Evolutionary conservation across 768 basidiomycete genomes (phyloP), one percentile per base, ranked within the genome.

Genomic region (Sporobolomyces pararoseus): DNA sequence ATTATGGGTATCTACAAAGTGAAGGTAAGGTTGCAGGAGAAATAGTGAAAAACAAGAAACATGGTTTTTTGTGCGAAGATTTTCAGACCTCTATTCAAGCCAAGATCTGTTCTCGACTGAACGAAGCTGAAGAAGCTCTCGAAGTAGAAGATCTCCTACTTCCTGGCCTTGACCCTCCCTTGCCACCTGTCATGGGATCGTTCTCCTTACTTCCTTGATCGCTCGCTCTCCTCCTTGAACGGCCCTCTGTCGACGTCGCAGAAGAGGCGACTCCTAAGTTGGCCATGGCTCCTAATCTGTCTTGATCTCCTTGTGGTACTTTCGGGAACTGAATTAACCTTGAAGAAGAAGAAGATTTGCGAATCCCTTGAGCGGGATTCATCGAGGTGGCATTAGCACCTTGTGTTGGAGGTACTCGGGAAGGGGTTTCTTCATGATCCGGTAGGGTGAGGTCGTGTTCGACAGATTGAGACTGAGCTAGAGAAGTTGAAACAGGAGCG

Each of bases 401-500:
- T 29, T n/a, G 4, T n/a, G n/a, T n/a, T 0, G 44, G 25, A 9
- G 16, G 61, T 14, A 49, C 10, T 2, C 68, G 49, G 0, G 63
- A 65, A 7, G 68, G 68, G 7, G 68, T 70, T 46, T 60, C 44
- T 31, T 70, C 68, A 46, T 51, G 13, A 12, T 55, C 50, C 4
- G 63, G 63, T 21, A 65, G 50, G 4, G 68, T 59, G 12, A 70
- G 44, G 29, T 70, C 68, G 44, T 62, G 69, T 52, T 46, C 46
- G 10, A 3, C 31, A 16, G 21, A 44, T 44, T 7, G 55, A 46
- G 0, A 3, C 21, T 12, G 37, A 4, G 42, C 27, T 46, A 12
- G 59, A 34, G 17, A 7, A 29, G 25, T 14, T 23, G 46, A 47
- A 6, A 6, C 12, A 7, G 12, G 21, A 21, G 21, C 4, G 44